phyloP scores from a whole-genome alignment of 208 protist genomes.

The Naegleria fowleri region DNA sequence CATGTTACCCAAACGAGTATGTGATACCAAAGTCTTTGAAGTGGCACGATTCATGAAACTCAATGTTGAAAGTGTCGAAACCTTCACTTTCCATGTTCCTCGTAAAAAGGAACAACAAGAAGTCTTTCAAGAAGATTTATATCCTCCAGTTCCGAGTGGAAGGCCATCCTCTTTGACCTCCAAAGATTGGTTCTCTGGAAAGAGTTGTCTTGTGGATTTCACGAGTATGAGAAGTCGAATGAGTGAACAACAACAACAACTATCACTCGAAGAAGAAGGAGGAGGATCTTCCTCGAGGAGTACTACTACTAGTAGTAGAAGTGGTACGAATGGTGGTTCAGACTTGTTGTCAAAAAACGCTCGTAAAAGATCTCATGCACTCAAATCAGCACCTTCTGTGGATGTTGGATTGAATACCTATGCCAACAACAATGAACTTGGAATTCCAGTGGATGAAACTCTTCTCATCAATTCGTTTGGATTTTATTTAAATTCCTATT shows the following conservation, averaged over 20 bases:
- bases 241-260: too few relatives aligned
- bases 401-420: not conserved
- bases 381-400: not conserved
- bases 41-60: conserved; percentile 1
- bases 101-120: not conserved
- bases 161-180: not conserved
- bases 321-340: too few relatives aligned
- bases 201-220: not conserved
- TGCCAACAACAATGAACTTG: too few relatives aligned
- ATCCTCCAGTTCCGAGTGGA: not conserved
- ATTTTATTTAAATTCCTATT: not conserved
- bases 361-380: not conserved
- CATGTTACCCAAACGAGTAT: conserved; percentile 4
- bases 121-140: conserved; percentile 18
- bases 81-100: not conserved
- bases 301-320: not conserved
- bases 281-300: not conserved
- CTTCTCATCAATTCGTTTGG: not conserved
- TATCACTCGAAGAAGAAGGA: too few relatives aligned
- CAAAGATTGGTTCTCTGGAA: not conserved
- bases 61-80: not conserved
- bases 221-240: not conserved
- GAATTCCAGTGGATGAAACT: not conserved
- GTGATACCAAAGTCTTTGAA: not conserved
- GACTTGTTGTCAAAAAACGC: too few relatives aligned